phyloP scores from a whole-genome alignment of 2,329 filamentous ascomycete genomes.

The Dactylellina drechsleri region DNA sequence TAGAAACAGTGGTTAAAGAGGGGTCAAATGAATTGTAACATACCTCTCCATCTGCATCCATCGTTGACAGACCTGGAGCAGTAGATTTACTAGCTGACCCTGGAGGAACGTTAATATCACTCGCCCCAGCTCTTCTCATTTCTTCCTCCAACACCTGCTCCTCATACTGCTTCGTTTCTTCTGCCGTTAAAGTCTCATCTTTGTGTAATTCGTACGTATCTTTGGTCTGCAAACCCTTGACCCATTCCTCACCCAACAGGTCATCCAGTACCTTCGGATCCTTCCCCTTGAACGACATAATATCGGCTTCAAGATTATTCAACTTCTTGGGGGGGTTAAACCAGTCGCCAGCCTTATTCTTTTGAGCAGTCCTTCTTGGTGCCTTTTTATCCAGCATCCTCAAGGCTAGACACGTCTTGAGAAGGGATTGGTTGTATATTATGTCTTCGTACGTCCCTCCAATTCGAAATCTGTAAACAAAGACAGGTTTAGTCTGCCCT shows the following conservation, averaged over 20 bases:
- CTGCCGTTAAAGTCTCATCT: conserved; percentile 70
- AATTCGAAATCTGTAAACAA: conserved; percentile 81
- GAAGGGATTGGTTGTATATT: conserved; percentile 77
- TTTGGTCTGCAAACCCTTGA: conserved; percentile 72
- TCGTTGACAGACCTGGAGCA: no score
- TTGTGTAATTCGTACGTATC: conserved; percentile 80
- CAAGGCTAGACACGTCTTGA: conserved; percentile 82
- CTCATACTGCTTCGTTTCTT: conserved; percentile 64
- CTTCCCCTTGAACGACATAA: conserved; percentile 68
- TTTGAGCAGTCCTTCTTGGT: conserved; percentile 73
- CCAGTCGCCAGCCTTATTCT: conserved; percentile 66
- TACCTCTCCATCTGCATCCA: neutral
- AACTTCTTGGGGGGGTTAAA: conserved; percentile 68
- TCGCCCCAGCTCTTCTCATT: neutral
- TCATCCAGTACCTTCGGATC: conserved; percentile 71
- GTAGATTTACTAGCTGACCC: no score
- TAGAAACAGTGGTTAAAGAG: no score
- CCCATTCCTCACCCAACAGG: conserved; percentile 61
- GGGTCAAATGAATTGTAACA: neutral
- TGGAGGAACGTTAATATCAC: neutral
- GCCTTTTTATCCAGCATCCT: conserved; percentile 87
- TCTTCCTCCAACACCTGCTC: neutral
- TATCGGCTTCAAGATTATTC: conserved; percentile 64
- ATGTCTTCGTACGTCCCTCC: conserved; percentile 82
- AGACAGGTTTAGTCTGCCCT: conserved; percentile 81